A percentile compares a stretch with the other conserved stretches of the same genome.
Evolutionary conservation across 2,329 filamentous ascomycete genomes (phyloP).

Genomic region (Penicillium sp.): DNA sequence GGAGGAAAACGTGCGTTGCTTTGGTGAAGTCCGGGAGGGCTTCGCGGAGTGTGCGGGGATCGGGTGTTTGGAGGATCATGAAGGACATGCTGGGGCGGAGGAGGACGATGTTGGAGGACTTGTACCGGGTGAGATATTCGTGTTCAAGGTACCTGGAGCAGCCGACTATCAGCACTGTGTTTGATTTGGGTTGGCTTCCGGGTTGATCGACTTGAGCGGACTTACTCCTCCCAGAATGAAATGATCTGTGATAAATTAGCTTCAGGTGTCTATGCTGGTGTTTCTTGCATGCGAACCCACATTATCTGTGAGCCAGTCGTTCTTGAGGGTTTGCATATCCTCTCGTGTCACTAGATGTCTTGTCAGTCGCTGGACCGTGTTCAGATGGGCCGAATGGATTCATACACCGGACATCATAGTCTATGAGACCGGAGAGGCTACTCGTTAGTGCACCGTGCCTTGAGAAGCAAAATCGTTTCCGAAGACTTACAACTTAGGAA

Average conservation of each 20-base stretch:
- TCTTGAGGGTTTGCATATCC: constrained; percentile 81
- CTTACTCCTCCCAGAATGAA: constrained; percentile 94
- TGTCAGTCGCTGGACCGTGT: constrained; percentile 12
- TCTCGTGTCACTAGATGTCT: constrained; percentile 69
- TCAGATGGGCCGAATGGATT: not conserved
- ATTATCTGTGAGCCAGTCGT: constrained; percentile 97
- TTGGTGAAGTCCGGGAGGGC: constrained; percentile 77
- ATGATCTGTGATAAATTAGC: constrained; percentile 65
- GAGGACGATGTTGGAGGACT: constrained; percentile 81
- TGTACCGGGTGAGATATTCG: constrained; percentile 77
- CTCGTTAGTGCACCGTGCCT: constrained; percentile 10
- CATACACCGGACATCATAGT: constrained; percentile 65
- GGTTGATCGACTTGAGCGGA: constrained; percentile 10
- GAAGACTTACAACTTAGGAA: constrained; percentile 66
- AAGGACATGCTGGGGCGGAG: constrained; percentile 91
- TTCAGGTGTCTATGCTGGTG: constrained; percentile 15
- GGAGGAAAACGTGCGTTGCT: constrained; percentile 91
- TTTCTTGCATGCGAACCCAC: constrained; percentile 49
- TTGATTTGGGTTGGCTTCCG: not conserved
- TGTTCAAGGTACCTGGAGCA: constrained; percentile 71
- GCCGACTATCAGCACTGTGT: constrained; percentile 9
- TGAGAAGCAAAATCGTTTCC: not conserved
- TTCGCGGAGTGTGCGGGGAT: constrained; percentile 57
- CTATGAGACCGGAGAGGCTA: constrained; percentile 36
- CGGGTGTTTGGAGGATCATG: constrained; percentile 73